phyloP scores from a whole-genome alignment of 306 rosid genomes.

The Vicia villosa region DNA sequence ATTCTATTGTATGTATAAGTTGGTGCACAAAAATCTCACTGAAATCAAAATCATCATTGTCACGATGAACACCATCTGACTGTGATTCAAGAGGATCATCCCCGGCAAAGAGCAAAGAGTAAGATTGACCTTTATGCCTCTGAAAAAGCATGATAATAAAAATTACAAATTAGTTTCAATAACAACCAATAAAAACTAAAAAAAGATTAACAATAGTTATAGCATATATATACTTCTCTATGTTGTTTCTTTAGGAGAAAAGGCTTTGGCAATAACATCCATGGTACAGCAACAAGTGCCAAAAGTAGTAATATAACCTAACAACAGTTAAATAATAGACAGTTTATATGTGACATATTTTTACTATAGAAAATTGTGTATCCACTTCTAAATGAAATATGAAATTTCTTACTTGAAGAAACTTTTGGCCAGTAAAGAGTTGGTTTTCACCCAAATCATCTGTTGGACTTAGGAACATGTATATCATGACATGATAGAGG shows the following conservation, averaged over 20 bases:
- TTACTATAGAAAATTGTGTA: constrained; percentile 18
- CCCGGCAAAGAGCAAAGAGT: constrained; percentile 51
- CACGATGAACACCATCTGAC: constrained; percentile 48
- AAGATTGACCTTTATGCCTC: constrained; percentile 78
- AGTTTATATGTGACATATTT: constrained; percentile 37
- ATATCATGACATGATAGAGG: constrained; percentile 93
- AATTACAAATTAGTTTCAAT: constrained; percentile 6
- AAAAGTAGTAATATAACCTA: constrained; percentile 68
- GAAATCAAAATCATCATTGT: constrained; percentile 81
- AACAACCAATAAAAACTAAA: constrained; percentile 1
- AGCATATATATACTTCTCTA: constrained; percentile 65
- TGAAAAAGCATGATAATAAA: constrained; percentile 28
- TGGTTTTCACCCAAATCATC: constrained; percentile 92
- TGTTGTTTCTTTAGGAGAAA: constrained; percentile 83
- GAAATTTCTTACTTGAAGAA: constrained; percentile 69
- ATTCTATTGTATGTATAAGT: constrained; percentile 94
- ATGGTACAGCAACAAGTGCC: constrained; percentile 89
- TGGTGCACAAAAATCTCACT: constrained; percentile 94
- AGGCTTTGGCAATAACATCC: constrained; percentile 98
- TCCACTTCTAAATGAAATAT: constrained; percentile 26
- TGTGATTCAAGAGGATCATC: constrained; percentile 70
- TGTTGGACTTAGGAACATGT: constrained; percentile 90
- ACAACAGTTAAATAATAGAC: constrained; percentile 24
- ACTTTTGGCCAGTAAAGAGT: constrained; percentile 86
- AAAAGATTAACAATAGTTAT: not conserved